Evolutionary conservation across 2,329 filamentous ascomycete genomes (phyloP).

Genomic region (Fusarium brachygibbosum): DNA sequence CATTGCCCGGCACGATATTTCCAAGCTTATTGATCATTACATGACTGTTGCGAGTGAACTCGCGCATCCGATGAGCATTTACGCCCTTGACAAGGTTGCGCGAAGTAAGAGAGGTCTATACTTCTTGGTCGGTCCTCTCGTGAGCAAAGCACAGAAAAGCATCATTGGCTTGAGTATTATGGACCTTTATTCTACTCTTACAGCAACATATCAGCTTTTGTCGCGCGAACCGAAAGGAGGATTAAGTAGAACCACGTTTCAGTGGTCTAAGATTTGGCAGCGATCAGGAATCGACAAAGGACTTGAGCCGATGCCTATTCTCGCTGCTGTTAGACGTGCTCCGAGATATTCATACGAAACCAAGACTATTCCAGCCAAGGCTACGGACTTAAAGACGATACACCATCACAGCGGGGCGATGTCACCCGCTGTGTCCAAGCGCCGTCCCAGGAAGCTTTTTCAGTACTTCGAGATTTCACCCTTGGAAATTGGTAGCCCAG

Average conservation of each 20-base stretch:
- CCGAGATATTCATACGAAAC: constrained; percentile 28
- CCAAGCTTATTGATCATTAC: constrained; percentile 33
- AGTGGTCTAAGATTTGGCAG: constrained; percentile 40
- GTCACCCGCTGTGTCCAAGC: fast-evolving
- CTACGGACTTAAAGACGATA: background rate
- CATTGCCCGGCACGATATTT: constrained; percentile 36
- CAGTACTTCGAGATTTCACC: constrained; percentile 48
- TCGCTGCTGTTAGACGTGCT: constrained; percentile 39
- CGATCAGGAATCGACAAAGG: constrained; percentile 30
- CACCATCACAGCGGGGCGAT: fast-evolving
- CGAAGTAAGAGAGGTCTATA: constrained; percentile 40
- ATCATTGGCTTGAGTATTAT: constrained; percentile 45
- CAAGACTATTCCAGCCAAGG: constrained; percentile 24
- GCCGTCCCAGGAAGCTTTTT: constrained; percentile 8
- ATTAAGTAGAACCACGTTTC: constrained; percentile 40
- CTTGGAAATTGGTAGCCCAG: constrained; percentile 35
- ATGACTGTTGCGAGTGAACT: constrained; percentile 38
- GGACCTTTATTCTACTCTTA: constrained; percentile 45
- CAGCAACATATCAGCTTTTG: constrained; percentile 35
- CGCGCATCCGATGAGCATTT: constrained; percentile 41
- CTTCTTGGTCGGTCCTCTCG: constrained; percentile 39
- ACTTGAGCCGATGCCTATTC: constrained; percentile 40
- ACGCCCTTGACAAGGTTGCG: constrained; percentile 27
- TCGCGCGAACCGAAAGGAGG: constrained; percentile 28
- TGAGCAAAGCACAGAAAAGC: constrained; percentile 43